These are phyloP conservation scores for Leccinum subtestaceum DNA, from an alignment of 768 basidiomycete species.

Conservation along the genomic window DNA sequence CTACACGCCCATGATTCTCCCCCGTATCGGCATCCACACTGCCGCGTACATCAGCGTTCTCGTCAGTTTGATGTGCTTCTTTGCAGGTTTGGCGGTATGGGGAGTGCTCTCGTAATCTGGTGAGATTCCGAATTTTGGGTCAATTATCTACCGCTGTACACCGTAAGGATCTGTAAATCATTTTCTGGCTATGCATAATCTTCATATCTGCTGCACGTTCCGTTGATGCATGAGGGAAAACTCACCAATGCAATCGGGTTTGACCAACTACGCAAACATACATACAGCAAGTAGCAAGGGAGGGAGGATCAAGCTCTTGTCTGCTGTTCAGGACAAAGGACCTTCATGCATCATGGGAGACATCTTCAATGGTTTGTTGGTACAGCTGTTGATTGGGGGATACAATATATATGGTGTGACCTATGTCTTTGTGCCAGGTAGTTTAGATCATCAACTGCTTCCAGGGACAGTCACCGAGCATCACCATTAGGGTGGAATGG, in stretches of 20 bases:
- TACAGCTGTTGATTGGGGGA: too few species aligned
- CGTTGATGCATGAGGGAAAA: neutral
- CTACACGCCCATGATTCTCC: constrained; percentile 65
- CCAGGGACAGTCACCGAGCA: too few species aligned
- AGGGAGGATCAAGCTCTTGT: neutral
- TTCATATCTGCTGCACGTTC: neutral
- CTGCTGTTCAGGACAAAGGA: neutral
- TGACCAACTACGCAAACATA: neutral
- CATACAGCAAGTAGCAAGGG: constrained; percentile 3
- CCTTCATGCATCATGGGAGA: too few species aligned
- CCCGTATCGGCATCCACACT: constrained; percentile 71
- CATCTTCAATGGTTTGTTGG: too few species aligned
- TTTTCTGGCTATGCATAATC: neutral
- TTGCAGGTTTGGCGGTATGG: constrained; percentile 73
- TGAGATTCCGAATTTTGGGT: neutral
- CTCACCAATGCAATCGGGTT: fast-evolving
- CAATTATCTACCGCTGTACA: constrained; percentile 13
- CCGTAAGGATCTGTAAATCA: neutral
- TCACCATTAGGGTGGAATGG: too few species aligned
- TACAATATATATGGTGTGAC: too few species aligned
- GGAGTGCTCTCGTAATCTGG: constrained; percentile 49
- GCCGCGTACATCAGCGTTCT: constrained; percentile 70
- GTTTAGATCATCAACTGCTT: too few species aligned
- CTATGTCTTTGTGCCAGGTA: too few species aligned
- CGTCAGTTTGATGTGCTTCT: constrained; percentile 65